A percentile compares a stretch with the other conserved stretches of the same genome.
These are phyloP conservation scores for Silene coronaria DNA, from an alignment of 179 eudicot species.

Conservation along the genomic window DNA sequence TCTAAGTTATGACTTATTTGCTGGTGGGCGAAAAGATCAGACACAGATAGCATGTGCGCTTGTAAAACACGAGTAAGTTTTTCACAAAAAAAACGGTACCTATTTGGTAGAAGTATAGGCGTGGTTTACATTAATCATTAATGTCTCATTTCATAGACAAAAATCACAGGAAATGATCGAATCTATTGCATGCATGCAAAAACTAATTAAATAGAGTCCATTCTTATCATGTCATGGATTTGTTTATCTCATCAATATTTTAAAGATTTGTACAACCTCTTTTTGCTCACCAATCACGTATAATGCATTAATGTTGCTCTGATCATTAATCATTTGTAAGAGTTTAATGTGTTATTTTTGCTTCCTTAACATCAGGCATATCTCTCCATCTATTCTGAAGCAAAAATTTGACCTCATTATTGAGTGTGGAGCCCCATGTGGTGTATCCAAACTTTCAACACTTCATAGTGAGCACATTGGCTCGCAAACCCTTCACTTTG, in stretches of 20 bases:
- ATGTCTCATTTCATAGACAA: background rate
- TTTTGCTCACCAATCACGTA: background rate
- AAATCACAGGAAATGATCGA: background rate
- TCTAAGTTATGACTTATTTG: slow-evolving; percentile 13
- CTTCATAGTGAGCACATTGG: slow-evolving; percentile 29
- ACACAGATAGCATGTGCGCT: slow-evolving; percentile 40
- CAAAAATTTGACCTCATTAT: slow-evolving; percentile 47
- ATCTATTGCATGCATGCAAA: background rate
- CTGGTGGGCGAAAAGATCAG: slow-evolving; percentile 24
- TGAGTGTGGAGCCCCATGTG: slow-evolving; percentile 60
- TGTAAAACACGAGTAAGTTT: slow-evolving; percentile 49
- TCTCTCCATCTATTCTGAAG: slow-evolving; percentile 45
- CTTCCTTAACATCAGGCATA: slow-evolving; percentile 33
- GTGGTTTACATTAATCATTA: background rate
- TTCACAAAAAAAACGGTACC: background rate
- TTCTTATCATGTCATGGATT: background rate
- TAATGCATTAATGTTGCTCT: background rate
- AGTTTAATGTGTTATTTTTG: background rate
- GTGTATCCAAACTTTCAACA: slow-evolving; percentile 43
- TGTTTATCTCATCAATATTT: background rate
- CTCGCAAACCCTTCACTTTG: slow-evolving; percentile 42
- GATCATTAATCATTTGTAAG: background rate
- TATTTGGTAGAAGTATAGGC: background rate
- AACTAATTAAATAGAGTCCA: background rate
- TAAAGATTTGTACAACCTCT: background rate